Evolutionary conservation across 1,284 basidiomycete species (phyloP), one percentile per base, ranked within the genome.

Genomic region (Moesziomyces globuligerus): DNA sequence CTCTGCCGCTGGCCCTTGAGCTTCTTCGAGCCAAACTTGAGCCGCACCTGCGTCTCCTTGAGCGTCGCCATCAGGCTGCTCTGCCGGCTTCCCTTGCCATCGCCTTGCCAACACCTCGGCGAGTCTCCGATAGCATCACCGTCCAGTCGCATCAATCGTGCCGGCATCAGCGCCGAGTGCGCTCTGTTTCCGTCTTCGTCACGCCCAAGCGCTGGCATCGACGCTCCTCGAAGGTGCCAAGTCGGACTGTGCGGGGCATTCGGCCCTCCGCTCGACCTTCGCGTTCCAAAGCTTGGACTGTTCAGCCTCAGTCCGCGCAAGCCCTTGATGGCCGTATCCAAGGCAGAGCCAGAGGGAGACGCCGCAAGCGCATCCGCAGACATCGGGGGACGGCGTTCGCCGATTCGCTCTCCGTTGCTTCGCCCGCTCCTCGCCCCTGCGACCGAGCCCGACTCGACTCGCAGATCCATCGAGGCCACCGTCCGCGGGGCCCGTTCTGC

Each of bases 61-160:
- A 66, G 44, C 24, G 62, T 66, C 36, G 62, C 62, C 56, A 66
- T 59, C 56, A 66, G 43, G 52, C 56, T 66, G 40, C 28, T 32
- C 18, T 48, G 40, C 45, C 32, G 58, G 29, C 24, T 15, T 4
- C 21, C 11, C 23, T 40, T 36, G 39, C 26, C 23, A 5, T 65
- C 55, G 1, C n/a, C 38, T 1, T 28, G n/a, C 1, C 13, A 44
- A 39, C 49, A 29, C 21, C 47, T 44, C 1, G 56, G 62, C n/a
- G 55, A 59, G 17, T 56, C 56, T 11, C 55, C 56, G 24, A 59
- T 58, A 21, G 48, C 50, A 2, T 45, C 39, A 7, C 39, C 40
- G 10, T 42, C 18, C 13, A 23, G 8, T 5, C 40, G 49, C 26
- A 28, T 37, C 3, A 10, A 24, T 2, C 36, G 17, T 4, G 48